A percentile compares a stretch with the other conserved stretches of the same genome.
phyloP scores from a whole-genome alignment of 116 monocot species.

The Dioscorea cayenensis region DNA sequence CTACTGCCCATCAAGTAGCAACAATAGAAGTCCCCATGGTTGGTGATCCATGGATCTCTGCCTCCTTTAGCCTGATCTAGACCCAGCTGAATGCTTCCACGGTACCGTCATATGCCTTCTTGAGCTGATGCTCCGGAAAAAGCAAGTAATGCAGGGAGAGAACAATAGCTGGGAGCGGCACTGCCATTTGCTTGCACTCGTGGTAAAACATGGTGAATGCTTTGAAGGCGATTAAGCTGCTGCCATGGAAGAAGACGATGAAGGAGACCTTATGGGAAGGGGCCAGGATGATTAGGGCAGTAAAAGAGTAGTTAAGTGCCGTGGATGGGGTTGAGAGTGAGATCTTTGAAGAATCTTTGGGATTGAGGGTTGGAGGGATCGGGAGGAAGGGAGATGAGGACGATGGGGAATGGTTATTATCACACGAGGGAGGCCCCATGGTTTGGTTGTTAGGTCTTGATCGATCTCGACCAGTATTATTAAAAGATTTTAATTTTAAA shows the following conservation, averaged over 20 bases:
- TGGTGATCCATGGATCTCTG: slow-evolving; percentile 15
- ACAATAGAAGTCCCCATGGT: slow-evolving; percentile 35
- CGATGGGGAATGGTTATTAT: slow-evolving; percentile 12
- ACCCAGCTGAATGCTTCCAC: slow-evolving; percentile 13
- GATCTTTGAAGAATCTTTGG: slow-evolving; percentile 46
- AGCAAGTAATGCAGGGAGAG: slow-evolving; percentile 22
- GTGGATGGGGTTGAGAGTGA: slow-evolving; percentile 36
- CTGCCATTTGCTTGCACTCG: slow-evolving; percentile 4
- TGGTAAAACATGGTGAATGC: slow-evolving; percentile 6
- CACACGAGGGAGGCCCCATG: too few species aligned
- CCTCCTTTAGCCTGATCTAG: not conserved
- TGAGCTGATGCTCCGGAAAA: slow-evolving; percentile 21
- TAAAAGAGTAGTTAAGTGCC: slow-evolving; percentile 53
- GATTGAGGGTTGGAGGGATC: not conserved
- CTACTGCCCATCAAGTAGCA: slow-evolving; percentile 40
- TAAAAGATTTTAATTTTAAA: too few species aligned
- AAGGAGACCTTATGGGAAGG: slow-evolving; percentile 3
- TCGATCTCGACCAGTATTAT: too few species aligned
- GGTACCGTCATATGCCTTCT: slow-evolving; percentile 21
- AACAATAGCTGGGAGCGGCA: slow-evolving; percentile 14
- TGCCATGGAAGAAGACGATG: slow-evolving; percentile 19
- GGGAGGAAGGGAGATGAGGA: slow-evolving; percentile 1
- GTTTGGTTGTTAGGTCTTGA: too few species aligned
- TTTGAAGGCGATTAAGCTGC: slow-evolving; percentile 19
- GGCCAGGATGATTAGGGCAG: slow-evolving; percentile 30